A percentile compares a stretch with the other conserved stretches of the same genome.
Evolutionary conservation across 225 moss, liverwort and hornwort genomes (phyloP).

Genomic region (Antitrichia curtipendula): DNA sequence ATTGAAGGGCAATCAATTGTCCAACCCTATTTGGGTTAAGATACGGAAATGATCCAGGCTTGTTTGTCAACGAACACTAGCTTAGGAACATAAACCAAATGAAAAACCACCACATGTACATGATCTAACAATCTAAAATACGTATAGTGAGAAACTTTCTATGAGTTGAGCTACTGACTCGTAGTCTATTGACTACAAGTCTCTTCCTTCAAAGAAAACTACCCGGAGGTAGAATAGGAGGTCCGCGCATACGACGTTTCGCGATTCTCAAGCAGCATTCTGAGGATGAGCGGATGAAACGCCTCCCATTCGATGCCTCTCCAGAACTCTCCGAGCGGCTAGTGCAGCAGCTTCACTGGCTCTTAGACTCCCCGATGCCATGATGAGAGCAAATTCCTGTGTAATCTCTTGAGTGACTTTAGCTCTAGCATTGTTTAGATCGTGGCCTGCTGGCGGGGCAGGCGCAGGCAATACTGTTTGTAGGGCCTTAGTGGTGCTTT

Average conservation of each 20-base stretch:
- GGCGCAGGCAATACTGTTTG: conserved; percentile 5
- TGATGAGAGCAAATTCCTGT: conserved; percentile 74
- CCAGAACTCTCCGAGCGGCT: conserved; percentile 75
- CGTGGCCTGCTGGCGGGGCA: conserved; percentile 16
- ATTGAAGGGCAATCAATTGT: conserved; percentile 37
- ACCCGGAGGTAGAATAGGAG: not conserved
- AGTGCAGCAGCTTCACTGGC: conserved; percentile 95
- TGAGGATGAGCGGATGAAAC: conserved; percentile 26
- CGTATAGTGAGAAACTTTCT: not conserved
- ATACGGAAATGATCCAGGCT: not conserved
- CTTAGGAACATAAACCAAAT: not conserved
- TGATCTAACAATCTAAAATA: not conserved
- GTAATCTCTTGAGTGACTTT: conserved; percentile 92
- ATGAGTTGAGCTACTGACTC: not conserved
- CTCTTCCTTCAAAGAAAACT: not conserved
- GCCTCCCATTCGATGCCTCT: conserved; percentile 54
- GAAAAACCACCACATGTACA: conserved; percentile 1
- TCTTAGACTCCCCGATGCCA: conserved; percentile 82
- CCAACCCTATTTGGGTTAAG: not conserved
- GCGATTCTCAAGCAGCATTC: conserved; percentile 10
- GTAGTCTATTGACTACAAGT: not conserved
- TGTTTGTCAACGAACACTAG: not conserved
- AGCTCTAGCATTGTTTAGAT: conserved; percentile 53
- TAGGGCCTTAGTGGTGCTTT: not conserved
- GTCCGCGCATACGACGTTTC: not conserved